These are phyloP conservation scores for Cryptococcus maquisensis DNA, from an alignment of 1,284 basidiomycete genomes.

Conservation along the genomic window DNA sequence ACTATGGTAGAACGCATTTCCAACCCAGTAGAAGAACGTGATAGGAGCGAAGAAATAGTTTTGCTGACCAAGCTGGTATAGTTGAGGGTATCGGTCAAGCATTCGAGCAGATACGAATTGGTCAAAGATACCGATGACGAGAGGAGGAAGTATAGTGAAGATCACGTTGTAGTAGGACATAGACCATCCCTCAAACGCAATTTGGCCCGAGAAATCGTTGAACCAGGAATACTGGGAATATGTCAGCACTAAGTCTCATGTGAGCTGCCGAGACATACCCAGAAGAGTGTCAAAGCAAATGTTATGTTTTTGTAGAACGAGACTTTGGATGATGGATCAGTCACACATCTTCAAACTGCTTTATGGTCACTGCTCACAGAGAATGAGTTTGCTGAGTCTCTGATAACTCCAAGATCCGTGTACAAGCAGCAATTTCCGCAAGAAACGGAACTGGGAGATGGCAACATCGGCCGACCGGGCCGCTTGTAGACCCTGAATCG, in stretches of 20 bases:
- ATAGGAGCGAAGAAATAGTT: conserved; percentile 89
- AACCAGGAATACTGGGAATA: conserved; percentile 81
- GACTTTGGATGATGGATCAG: conserved; percentile 53
- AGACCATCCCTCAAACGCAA: conserved; percentile 98
- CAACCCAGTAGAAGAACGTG: conserved; percentile 93
- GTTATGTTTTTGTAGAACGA: conserved; percentile 97
- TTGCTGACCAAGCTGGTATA: conserved; percentile 86
- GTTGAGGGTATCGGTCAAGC: conserved; percentile 93
- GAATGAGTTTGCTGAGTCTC: conserved; percentile 86
- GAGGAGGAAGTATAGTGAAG: conserved; percentile 90
- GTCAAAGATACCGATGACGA: conserved; percentile 96
- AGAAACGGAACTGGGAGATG: conserved; percentile 95
- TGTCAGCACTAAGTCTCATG: not conserved
- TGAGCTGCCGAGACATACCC: conserved; percentile 57
- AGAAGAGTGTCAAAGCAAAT: conserved; percentile 96
- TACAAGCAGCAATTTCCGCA: conserved; percentile 92
- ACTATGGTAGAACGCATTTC: conserved; percentile 90
- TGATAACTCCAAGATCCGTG: conserved; percentile 99
- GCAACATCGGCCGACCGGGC: conserved; percentile 94
- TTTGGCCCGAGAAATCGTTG: conserved; percentile 98
- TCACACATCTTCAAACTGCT: not conserved
- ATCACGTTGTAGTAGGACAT: conserved; percentile 89
- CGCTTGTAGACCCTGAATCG: conserved; percentile 80
- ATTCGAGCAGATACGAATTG: conserved; percentile 97
- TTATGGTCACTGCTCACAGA: conserved; percentile 65